phyloP scores from a whole-genome alignment of 441 rosid genomes.

The Pelargonium cotyledonis region DNA sequence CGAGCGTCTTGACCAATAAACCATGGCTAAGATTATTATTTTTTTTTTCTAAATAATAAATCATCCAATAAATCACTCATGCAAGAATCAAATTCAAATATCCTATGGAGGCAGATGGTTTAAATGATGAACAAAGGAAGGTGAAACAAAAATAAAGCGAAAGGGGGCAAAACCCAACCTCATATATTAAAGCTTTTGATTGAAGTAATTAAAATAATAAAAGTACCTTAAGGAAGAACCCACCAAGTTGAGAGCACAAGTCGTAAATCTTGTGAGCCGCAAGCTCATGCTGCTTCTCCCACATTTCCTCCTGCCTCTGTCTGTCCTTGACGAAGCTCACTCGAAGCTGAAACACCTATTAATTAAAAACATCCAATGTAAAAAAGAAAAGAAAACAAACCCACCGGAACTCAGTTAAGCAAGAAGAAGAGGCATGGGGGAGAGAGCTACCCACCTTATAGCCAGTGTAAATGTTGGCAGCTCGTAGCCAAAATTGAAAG shows the following conservation, averaged over 20 bases:
- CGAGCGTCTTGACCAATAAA: too few species aligned
- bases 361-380: constrained; percentile 10
- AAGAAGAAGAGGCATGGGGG: background rate
- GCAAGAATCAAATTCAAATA: background rate
- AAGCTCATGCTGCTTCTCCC: constrained; percentile 83
- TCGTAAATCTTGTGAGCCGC: constrained; percentile 85
- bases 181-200: too few species aligned
- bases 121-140: background rate
- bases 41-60: too few species aligned
- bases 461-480: constrained; percentile 70
- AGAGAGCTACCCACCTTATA: constrained; percentile 50
- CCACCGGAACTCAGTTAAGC: background rate
- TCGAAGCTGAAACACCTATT: constrained; percentile 67
- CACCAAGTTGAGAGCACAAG: constrained; percentile 90
- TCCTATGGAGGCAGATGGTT: background rate
- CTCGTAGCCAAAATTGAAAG: constrained; percentile 90
- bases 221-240: constrained; percentile 84
- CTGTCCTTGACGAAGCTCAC: constrained; percentile 67
- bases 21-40: too few species aligned
- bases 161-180: background rate
- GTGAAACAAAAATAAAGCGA: constrained; percentile 3
- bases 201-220: background rate
- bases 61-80: background rate
- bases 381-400: background rate
- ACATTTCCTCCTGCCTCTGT: constrained; percentile 75